Evolutionary conservation across 345 rosid genomes (phyloP), one percentile per base, ranked within the genome.

Genomic region (Pistacia integerrima): DNA sequence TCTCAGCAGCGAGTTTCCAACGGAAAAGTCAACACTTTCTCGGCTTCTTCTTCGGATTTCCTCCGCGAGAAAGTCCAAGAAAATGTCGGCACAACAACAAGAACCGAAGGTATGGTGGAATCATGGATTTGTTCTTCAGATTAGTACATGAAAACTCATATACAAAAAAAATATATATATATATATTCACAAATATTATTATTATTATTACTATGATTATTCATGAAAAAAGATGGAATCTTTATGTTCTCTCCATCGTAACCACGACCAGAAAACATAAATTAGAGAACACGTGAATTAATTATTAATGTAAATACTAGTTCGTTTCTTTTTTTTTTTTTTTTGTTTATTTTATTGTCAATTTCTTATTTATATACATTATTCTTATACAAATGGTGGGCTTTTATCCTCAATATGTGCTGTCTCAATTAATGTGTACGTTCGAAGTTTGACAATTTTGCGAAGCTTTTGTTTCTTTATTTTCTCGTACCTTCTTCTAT

Each of bases 101-200:
- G 88, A 81, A 74, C 80, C 67, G 91, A 84, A 88, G 94, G 90
- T 80, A 90, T 82, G 90, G 86, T 91, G 77, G 97, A 88, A 81
- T 87, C 93, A 49, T 92, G 98, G 97, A 87, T 91, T 81, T 92
- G 97, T 80, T 88, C 97, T 30, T 92, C 97, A 55, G 94, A 91
- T 79, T 94, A 78, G 86, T 66, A 58, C 48, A 77, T 67, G 6
- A 20, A 28, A 76, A 18, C 30, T 38, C 51, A 55, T 38, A 22
- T 4, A 64, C 11, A n/a, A 51, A 67, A 25, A 57, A 36, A 22
- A 25, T 25, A 25, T 25, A 25, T 25, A 25, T 25, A 25, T 25
- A 25, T 25, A 25, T 25, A 25, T 25, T 25, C 25, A 25, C 25
- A 66, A 67, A 68, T 36, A 72, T 48, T 2, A 33, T 54, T 41